Evolutionary conservation across 148 eudicot species (phyloP), one percentile per base, ranked within the genome.

Genomic region (Linanthus parryae): DNA sequence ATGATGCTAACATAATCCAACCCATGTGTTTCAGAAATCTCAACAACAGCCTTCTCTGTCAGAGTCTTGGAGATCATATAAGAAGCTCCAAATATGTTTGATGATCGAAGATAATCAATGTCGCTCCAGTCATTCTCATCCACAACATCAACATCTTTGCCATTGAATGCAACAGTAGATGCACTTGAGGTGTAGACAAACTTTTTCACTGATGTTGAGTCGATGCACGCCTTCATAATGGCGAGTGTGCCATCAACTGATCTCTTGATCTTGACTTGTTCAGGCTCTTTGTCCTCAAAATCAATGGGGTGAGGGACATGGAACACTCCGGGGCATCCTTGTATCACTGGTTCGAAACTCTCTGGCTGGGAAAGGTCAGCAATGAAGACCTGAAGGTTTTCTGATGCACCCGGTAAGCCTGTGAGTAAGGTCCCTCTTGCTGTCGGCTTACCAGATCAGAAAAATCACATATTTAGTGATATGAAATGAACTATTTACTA

Each of bases 181-280:
- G 59, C 49, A 44, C 78, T 79, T 8, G 78, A 69, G 24, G 73
- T 79, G 52, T 68, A 69, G 13, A 79, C 54, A n/a, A 75, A 75
- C 30, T 75, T 61, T 39, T 57, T 77, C 20, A 77, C 75, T 7
- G 79, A 73, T 40, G 70, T 64, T 4, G 76, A 49, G 8, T 63
- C 42, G 3, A 59, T 26, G 41, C 79, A 78, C 11, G 73, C 70
- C 24, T 52, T 57, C 19, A 78, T 30, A 38, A 73, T 57, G 3
- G 65, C 70, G 17, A 59, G 13, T 1, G 63, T 35, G 2, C 57
- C 78, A 3, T 42, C 29, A 42, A 68, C 48, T 0, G 72, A 54
- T 36, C 63, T 63, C 35, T 67, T 31, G n/a, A 46, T 63, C 8
- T 35, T 61, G 24, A 33, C 42, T 52, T 73, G 56, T 48, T 70